Evolutionary conservation across 495 filamentous ascomycete genomes (phyloP), one percentile per base, ranked within the genome.

Genomic region (Hypomontagnella submonticulosa): DNA sequence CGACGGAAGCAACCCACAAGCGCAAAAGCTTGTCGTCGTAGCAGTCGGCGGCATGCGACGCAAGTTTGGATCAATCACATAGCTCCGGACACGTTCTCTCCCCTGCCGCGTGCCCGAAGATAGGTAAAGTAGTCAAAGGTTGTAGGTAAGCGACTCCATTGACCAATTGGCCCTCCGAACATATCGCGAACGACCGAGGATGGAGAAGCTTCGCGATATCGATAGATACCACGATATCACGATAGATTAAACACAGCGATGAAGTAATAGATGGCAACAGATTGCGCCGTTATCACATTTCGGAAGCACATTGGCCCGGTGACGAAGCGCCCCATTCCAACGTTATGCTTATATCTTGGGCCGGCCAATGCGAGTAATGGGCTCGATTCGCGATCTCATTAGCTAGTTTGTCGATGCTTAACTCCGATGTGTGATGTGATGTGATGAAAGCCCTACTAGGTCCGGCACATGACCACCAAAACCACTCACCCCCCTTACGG

Each of bases 1-100:
- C 43, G 43, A 8, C 9, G n/a, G 40, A 19, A 40, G 10, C 43
- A 4, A 56, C 32, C 16, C 50, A 30, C 38, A 52, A 53, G 42
- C 58, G 20, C 32, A 63, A 48, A 11, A 19, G 23, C 5, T 37
- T 41, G 27, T 47, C 52, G 65, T 46, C 37, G 66, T 69, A 34
- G 66, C 66, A 69, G 60, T 54, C 55, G 66, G 59, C 55, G 55
- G 23, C 56, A 69, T 63, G 66, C 66, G 38, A 69, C 65, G 48
- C 42, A 63, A 54, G 47, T 27, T 27, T 55, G 9, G 34, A 55
- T 59, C 10, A 56, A 61, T 66, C 57, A 60, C 66, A 63, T 42
- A 51, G 42, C 32, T 57, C 36, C 50, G 37, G 49, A 50, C 37
- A 69, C 46, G 40, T 20, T 57, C 61, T 23, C 42, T 50, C 53